phyloP scores from a whole-genome alignment of 805 yeast species.

The Wickerhamiella galacta region DNA sequence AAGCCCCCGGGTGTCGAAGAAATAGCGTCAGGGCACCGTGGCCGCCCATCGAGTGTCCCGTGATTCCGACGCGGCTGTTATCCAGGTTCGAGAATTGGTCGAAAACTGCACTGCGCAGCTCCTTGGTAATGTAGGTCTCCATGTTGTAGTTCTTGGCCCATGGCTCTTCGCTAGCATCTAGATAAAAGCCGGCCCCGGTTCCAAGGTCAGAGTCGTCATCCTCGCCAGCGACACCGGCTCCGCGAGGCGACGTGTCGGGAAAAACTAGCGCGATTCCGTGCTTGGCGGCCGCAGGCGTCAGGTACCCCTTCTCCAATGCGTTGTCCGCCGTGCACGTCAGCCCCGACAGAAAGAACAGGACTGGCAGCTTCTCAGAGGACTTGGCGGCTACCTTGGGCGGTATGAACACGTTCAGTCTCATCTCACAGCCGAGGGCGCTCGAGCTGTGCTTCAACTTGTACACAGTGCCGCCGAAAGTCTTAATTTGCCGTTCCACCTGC shows the following conservation, averaged over 20 bases:
- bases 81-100: conserved; percentile 33
- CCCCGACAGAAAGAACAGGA: conserved; percentile 68
- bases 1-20: conserved; percentile 51
- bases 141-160: conserved; percentile 63
- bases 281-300: conserved; percentile 64
- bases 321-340: conserved; percentile 87
- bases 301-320: conserved; percentile 76
- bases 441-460: conserved; percentile 66
- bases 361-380: conserved; percentile 36
- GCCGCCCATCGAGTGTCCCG: conserved; percentile 99
- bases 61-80: conserved; percentile 41
- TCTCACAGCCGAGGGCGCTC: conserved; percentile 40
- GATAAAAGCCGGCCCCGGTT: conserved; percentile 86
- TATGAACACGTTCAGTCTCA: conserved; percentile 72
- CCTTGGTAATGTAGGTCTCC: conserved; percentile 69
- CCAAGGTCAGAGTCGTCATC: conserved; percentile 83
- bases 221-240: conserved; percentile 60
- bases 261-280: conserved; percentile 77
- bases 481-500: conserved; percentile 9
- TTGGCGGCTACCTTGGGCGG: conserved; percentile 27
- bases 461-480: conserved; percentile 51
- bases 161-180: conserved; percentile 63
- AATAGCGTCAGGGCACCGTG: conserved; percentile 70
- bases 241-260: conserved; percentile 96
- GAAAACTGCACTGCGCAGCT: conserved; percentile 41